phyloP scores from a whole-genome alignment of 352 stramenopile genomes.

The Pythium aquatile region DNA sequence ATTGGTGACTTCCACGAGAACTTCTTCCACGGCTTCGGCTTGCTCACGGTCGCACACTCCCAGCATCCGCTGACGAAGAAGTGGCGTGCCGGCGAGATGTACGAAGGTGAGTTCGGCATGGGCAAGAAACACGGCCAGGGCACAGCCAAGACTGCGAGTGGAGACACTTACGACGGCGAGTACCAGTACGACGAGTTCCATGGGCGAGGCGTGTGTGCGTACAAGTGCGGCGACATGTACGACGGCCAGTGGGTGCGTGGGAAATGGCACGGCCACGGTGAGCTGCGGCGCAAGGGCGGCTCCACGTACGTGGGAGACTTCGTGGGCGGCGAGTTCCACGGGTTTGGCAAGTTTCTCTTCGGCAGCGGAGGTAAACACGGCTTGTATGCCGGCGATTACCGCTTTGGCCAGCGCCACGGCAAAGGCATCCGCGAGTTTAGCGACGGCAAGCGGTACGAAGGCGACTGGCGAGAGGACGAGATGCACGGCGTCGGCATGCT shows the following conservation, averaged over 20 bases:
- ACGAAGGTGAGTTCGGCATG: conserved; percentile 59
- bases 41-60: conserved; percentile 44
- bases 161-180: conserved; percentile 55
- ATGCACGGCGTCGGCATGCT: conserved; percentile 57
- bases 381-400: conserved; percentile 64
- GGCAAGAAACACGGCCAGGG: conserved; percentile 62
- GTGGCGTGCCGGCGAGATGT: conserved; percentile 56
- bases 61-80: conserved; percentile 68
- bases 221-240: conserved; percentile 63
- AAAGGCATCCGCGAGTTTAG: conserved; percentile 61
- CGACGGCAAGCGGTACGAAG: conserved; percentile 56
- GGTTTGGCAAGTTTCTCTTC: conserved; percentile 54
- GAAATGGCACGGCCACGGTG: conserved; percentile 52
- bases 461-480: conserved; percentile 59
- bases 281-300: conserved; percentile 47
- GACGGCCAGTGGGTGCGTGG: conserved; percentile 63
- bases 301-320: conserved; percentile 61
- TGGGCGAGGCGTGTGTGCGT: conserved; percentile 54
- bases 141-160: conserved; percentile 31
- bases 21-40: conserved; percentile 63
- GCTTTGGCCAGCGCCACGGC: conserved; percentile 51
- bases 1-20: conserved; percentile 51
- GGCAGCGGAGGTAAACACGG: conserved; percentile 43
- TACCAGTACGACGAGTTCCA: conserved; percentile 53
- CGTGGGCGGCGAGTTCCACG: conserved; percentile 47